Evolutionary conservation across 1,284 basidiomycete genomes (phyloP).

Genomic region (Sporisorium iseilematis-ciliati): DNA sequence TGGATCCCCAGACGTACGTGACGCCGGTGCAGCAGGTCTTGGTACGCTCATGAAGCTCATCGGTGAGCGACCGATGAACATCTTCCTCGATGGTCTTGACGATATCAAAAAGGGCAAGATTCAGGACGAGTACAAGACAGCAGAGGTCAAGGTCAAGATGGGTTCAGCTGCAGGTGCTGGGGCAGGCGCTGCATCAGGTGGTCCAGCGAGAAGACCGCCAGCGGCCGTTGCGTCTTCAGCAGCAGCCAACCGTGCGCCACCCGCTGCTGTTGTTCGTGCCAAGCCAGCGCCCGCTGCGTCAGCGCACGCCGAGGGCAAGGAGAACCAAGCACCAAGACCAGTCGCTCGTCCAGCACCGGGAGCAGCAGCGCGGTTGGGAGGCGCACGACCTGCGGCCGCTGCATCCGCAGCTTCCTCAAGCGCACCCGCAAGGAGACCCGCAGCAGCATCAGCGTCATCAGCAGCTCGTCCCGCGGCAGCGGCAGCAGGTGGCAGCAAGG

Average conservation of each 20-base stretch:
- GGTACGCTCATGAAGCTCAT: constrained; percentile 97
- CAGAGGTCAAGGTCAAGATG: constrained; percentile 61
- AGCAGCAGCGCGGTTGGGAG: constrained; percentile 19
- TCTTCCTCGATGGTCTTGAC: constrained; percentile 85
- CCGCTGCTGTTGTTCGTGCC: constrained; percentile 24
- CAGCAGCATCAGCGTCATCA: constrained; percentile 72
- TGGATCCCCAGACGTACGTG: constrained; percentile 88
- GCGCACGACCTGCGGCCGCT: constrained; percentile 30
- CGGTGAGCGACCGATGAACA: constrained; percentile 90
- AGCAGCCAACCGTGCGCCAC: constrained; percentile 32
- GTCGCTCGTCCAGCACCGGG: constrained; percentile 26
- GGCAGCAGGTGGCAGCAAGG: constrained; percentile 73
- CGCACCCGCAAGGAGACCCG: constrained; percentile 71
- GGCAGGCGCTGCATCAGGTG: constrained; percentile 16
- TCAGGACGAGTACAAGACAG: constrained; percentile 82
- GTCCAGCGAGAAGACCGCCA: constrained; percentile 30
- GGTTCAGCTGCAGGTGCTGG: constrained; percentile 27
- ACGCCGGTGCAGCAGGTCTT: constrained; percentile 86
- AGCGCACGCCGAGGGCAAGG: constrained; percentile 27
- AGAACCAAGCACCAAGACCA: constrained; percentile 46
- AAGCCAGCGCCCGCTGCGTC: constrained; percentile 34
- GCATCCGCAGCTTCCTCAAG: constrained; percentile 16
- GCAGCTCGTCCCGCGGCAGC: constrained; percentile 70
- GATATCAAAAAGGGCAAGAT: constrained; percentile 93
- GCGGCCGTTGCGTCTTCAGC: constrained; percentile 24